Conservation (phyloP, 139 green algal genomes). For the Zygnema circumcarinatum region DNA sequence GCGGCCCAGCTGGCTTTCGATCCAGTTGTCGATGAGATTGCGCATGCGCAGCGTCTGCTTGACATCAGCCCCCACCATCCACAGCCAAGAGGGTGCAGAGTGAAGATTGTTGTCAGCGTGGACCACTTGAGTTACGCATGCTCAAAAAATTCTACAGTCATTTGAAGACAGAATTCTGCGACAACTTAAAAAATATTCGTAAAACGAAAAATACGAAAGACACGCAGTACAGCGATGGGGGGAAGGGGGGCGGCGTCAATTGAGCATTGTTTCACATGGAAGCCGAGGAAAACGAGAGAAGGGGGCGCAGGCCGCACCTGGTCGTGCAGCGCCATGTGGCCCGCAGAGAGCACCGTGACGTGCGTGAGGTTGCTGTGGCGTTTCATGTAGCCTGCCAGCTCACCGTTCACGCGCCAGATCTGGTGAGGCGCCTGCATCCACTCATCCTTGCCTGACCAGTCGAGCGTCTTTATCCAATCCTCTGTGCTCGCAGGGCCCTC, state of each 20-base stretch:
- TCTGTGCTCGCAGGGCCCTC: conserved; percentile 38
- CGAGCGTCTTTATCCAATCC: conserved; percentile 23
- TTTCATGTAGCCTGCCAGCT: conserved; percentile 12
- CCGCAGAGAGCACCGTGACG: conserved; percentile 7
- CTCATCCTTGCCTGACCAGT: conserved; percentile 14
- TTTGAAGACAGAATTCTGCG: neutral
- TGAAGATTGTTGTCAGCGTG: no score
- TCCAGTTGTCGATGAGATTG: neutral
- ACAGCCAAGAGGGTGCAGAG: no score
- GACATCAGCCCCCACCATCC: neutral
- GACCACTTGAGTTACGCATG: no score
- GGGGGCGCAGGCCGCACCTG: neutral
- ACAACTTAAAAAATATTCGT: neutral
- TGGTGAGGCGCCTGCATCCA: neutral
- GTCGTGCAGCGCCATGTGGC: conserved; percentile 29
- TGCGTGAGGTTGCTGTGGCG: conserved; percentile 29
- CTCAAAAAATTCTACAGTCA: conserved; percentile 6
- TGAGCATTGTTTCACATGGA: neutral
- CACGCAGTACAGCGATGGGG: neutral
- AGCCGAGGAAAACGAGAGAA: neutral
- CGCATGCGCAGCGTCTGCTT: neutral
- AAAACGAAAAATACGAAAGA: neutral
- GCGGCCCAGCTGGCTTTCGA: neutral
- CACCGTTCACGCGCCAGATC: neutral
- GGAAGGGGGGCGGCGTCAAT: neutral